phyloP scores from a whole-genome alignment of 805 yeast genomes.

The Spathaspora gorwiae region DNA sequence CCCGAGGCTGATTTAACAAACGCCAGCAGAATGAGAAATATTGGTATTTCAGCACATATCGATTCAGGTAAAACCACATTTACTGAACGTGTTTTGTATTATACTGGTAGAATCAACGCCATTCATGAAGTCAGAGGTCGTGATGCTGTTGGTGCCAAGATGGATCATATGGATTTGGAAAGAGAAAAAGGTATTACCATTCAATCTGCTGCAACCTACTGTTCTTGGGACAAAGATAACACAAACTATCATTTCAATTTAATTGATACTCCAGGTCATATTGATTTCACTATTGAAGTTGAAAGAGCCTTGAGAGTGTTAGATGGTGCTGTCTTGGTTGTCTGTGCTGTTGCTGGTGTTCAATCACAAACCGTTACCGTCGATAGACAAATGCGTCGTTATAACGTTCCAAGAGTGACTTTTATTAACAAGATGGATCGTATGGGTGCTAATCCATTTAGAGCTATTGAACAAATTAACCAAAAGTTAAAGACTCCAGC shows the following conservation, averaged over 20 bases:
- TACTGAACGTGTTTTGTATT: slow-evolving; percentile 92
- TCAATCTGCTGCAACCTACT: slow-evolving; percentile 97
- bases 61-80: slow-evolving; percentile 98
- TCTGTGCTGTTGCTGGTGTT: slow-evolving; percentile 97
- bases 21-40: slow-evolving; percentile 71
- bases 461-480: slow-evolving; percentile 88
- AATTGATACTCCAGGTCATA: slow-evolving; percentile 98
- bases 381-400: slow-evolving; percentile 97
- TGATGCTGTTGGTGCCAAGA: slow-evolving; percentile 97
- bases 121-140: slow-evolving; percentile 96
- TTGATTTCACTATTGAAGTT: slow-evolving; percentile 97
- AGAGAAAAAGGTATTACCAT: slow-evolving; percentile 98
- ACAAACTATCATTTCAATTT: slow-evolving; percentile 80
- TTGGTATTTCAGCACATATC: slow-evolving; percentile 97
- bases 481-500: slow-evolving; percentile 85
- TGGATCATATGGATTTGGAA: slow-evolving; percentile 99
- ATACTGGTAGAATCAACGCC: slow-evolving; percentile 95
- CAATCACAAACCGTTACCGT: slow-evolving; percentile 98
- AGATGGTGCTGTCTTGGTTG: slow-evolving; percentile 97
- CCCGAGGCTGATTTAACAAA: slow-evolving; percentile 49
- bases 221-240: slow-evolving; percentile 83
- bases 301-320: slow-evolving; percentile 97
- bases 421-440: slow-evolving; percentile 98
- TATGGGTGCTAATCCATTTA: slow-evolving; percentile 98
- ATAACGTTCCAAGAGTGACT: slow-evolving; percentile 93